Base-by-base conservation (phyloP, 495 filamentous ascomycete species). In the Penicillium herquei region DNA sequence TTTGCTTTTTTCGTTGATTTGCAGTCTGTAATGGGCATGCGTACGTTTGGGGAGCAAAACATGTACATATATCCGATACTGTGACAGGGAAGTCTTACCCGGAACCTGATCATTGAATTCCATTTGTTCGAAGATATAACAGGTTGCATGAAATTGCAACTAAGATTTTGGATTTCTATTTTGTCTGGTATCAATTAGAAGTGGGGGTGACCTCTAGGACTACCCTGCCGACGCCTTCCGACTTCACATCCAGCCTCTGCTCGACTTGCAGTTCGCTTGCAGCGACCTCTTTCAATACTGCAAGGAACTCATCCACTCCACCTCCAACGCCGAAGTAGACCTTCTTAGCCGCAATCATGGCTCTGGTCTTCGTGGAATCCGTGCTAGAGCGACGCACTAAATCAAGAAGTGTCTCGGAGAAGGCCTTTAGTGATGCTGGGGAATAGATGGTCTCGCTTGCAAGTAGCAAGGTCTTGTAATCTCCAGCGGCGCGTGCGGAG, bases 251-350 rank as follows among this genome's bases (percentile, higher is more conserved):
- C 49, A 84, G 68, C 12, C 73, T 78, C 64, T 91, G 84, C 66
- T 85, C 77, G 34, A 92, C 72, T 35, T 81, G 77, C 42, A 83
- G 71, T 21, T 83, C 83, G 34, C 74, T 69, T 8, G 75, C 82
- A 17, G 83, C 84, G 30, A 79, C 73, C 17, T 68, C 76, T 51
- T 75, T 69, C 53, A 90, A 74, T 56, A 81, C 80, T 32, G 79
- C 71, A 48, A 91, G 78, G 66, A 98, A 96, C 63, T 93, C 92
- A 68, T 93, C 87, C 40, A 98, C 83, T 16, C 91, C 91, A 16
- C 94, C 94, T 3, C 94, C 94, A 51, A 98, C 94, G 5, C 94
- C 94, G 65, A 98, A 98, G 69, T 98, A 98, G 2, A 97, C 84
- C 70, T 85, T 84, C 75, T 98, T 98, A 3, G 94, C 94, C 5